phyloP scores from a whole-genome alignment of 805 yeast species.

The Kazachstania martiniae region DNA sequence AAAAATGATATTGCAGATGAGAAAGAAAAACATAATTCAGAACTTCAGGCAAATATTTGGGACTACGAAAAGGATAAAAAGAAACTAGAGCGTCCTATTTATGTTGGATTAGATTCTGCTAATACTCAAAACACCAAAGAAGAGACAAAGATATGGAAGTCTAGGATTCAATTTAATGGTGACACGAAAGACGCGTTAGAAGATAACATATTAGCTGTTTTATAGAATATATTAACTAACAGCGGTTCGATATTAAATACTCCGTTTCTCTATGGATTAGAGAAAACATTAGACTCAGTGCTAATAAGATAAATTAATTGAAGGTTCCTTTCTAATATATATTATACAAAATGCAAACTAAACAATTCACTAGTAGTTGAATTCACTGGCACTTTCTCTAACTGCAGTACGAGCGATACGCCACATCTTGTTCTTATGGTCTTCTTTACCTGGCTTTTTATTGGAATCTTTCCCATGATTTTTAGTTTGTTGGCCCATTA shows the following conservation, averaged over 20 bases:
- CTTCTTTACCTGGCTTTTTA: conserved; percentile 44
- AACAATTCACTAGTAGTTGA: conserved; percentile 38
- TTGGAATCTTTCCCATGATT: conserved; percentile 22
- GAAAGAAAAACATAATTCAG: conserved; percentile 9
- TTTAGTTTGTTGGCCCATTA: conserved; percentile 38
- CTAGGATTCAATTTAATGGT: conserved; percentile 18
- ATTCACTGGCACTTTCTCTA: conserved; percentile 56
- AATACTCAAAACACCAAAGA: too few species aligned
- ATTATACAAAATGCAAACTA: too few species aligned
- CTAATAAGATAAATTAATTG: background rate
- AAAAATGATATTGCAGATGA: conserved; percentile 14
- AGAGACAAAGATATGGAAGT: too few species aligned
- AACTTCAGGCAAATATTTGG: conserved; percentile 38
- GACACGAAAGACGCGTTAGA: conserved; percentile 18
- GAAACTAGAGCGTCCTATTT: conserved; percentile 47
- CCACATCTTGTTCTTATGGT: conserved; percentile 63
- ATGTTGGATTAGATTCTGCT: conserved; percentile 15
- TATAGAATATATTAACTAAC: conserved; percentile 5
- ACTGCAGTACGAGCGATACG: conserved; percentile 64
- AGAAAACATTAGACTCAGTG: too few species aligned
- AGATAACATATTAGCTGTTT: conserved; percentile 20
- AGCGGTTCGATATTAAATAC: background rate
- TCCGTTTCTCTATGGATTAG: too few species aligned
- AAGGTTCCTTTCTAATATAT: too few species aligned
- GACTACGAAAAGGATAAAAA: conserved; percentile 44